Percentiles rank a stretch among this genome's conserved stretches.
Evolutionary conservation across 495 filamentous ascomycete genomes (phyloP).

Genomic region (Glutinoglossum americanum): DNA sequence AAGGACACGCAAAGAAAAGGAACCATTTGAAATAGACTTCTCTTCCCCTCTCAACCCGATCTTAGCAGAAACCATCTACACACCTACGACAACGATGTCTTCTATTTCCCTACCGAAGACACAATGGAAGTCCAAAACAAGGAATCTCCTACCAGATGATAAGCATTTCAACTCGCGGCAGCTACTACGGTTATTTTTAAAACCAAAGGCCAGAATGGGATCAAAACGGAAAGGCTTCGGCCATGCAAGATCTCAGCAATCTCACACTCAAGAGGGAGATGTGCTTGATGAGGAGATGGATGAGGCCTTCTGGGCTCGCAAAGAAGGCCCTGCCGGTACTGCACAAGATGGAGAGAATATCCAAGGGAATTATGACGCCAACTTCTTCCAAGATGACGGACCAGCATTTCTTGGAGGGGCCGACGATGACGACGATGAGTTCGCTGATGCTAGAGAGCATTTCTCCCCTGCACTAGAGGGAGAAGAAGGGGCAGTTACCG

Average conservation of each 20-base stretch:
- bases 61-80: conserved; percentile 65
- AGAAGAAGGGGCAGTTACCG: conserved; percentile 12
- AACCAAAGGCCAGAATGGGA: conserved; percentile 65
- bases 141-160: conserved; percentile 89
- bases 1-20: conserved; percentile 68
- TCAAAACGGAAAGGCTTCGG: conserved; percentile 20
- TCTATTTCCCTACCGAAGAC: conserved; percentile 71
- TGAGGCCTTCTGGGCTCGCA: conserved; percentile 85
- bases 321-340: conserved; percentile 32
- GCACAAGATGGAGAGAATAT: conserved; percentile 31
- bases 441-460: conserved; percentile 79
- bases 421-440: conserved; percentile 62
- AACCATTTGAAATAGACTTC: conserved; percentile 90
- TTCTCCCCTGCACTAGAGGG: conserved; percentile 53
- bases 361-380: conserved; percentile 69
- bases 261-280: conserved; percentile 24
- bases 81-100: conserved; percentile 56
- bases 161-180: conserved; percentile 95
- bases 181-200: conserved; percentile 74
- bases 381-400: conserved; percentile 96
- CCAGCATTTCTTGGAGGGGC: conserved; percentile 50
- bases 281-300: conserved; percentile 58
- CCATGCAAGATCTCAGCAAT: background rate
- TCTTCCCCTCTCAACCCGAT: conserved; percentile 42
- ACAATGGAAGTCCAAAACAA: conserved; percentile 82